Conservation (phyloP, 225 moss, liverwort and hornwort genomes). For the Polytrichum commune region DNA sequence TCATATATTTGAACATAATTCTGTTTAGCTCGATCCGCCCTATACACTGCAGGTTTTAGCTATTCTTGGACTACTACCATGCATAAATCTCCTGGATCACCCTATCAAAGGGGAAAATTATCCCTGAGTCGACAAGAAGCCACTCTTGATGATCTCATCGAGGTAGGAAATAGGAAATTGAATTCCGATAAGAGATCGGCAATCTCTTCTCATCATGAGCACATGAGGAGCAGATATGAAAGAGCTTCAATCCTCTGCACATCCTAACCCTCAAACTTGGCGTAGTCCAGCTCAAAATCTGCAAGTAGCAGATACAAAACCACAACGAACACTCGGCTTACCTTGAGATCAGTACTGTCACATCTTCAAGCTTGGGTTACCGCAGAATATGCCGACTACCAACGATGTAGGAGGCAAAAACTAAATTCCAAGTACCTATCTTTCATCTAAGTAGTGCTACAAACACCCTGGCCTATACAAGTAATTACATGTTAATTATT, state of each 20-base stretch:
- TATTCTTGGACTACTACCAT: background rate
- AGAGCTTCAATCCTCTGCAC: background rate
- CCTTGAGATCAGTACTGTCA: background rate
- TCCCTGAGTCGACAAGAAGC: too few relatives aligned
- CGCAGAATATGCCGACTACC: too few relatives aligned
- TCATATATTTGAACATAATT: background rate
- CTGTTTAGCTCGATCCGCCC: too few relatives aligned
- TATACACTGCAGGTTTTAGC: background rate
- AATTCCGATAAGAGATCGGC: background rate
- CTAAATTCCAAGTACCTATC: too few relatives aligned
- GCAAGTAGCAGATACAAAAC: background rate
- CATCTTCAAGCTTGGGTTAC: too few relatives aligned
- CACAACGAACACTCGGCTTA: background rate
- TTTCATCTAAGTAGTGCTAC: too few relatives aligned
- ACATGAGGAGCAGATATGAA: too few relatives aligned
- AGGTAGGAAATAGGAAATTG: background rate
- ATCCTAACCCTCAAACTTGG: background rate
- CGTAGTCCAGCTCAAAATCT: background rate
- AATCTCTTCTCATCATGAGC: too few relatives aligned
- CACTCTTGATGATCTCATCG: background rate
- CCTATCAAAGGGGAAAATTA: background rate
- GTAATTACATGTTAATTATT: too few relatives aligned
- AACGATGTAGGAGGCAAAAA: too few relatives aligned
- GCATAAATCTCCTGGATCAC: background rate
- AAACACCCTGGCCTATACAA: too few relatives aligned